Evolutionary conservation across 345 rosid genomes (phyloP).

Genomic region (Lepidium aucheri): DNA sequence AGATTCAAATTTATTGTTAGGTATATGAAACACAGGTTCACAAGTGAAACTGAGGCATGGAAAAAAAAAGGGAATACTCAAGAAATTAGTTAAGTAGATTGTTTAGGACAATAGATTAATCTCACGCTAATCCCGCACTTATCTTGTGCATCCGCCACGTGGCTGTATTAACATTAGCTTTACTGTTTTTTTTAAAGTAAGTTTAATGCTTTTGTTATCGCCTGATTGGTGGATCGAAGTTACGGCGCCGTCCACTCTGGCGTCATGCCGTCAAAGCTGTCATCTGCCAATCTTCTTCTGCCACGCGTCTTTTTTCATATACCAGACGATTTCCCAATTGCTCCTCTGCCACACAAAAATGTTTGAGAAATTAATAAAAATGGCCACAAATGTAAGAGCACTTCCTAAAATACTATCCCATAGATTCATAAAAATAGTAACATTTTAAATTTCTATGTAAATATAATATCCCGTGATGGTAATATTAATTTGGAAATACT

Average conservation of each 20-base stretch:
- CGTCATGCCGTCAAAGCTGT: slow-evolving; percentile 22
- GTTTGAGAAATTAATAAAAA: slow-evolving; percentile 5
- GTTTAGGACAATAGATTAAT: background rate
- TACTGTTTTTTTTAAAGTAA: background rate
- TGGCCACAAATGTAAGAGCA: background rate
- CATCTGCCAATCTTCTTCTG: background rate
- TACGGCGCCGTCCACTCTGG: slow-evolving; percentile 24
- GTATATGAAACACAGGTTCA: background rate
- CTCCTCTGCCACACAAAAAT: slow-evolving; percentile 18
- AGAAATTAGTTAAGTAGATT: background rate
- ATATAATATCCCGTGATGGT: too few relatives aligned
- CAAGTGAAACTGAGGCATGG: background rate
- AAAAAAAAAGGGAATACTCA: too few relatives aligned
- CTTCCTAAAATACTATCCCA: too few relatives aligned
- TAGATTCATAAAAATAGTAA: too few relatives aligned
- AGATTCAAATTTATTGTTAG: background rate
- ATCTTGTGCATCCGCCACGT: slow-evolving; percentile 16
- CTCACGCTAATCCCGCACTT: slow-evolving; percentile 19
- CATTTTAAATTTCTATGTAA: too few relatives aligned
- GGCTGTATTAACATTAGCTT: background rate
- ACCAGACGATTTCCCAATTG: background rate
- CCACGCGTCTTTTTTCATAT: slow-evolving; percentile 15
- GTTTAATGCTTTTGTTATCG: background rate
- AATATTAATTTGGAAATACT: background rate
- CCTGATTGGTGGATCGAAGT: slow-evolving; percentile 10